These are phyloP conservation scores for Hamigera avellanea DNA, from an alignment of 495 filamentous ascomycete species.

Conservation along the genomic window DNA sequence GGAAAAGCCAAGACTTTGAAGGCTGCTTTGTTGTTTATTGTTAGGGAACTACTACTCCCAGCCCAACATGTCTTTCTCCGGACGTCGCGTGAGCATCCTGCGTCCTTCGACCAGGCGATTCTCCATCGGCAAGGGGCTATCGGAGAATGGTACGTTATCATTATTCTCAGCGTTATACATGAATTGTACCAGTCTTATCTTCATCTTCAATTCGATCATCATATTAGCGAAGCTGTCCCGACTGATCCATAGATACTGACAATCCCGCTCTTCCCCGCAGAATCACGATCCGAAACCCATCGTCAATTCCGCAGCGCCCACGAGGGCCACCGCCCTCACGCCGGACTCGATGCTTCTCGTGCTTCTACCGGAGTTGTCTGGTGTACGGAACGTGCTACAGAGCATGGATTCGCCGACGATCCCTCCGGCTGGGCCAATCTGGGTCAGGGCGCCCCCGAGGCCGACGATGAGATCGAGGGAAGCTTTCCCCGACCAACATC, in stretches of 20 bases:
- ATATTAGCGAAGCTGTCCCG: too few species aligned
- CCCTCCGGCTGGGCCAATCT: slow-evolving; percentile 84
- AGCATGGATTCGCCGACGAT: slow-evolving; percentile 72
- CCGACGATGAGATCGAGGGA: slow-evolving; percentile 83
- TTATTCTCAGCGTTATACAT: not conserved
- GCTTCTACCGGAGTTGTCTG: slow-evolving; percentile 77
- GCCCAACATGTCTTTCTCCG: slow-evolving; percentile 42
- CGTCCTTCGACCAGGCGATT: slow-evolving; percentile 26
- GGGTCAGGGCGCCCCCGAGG: slow-evolving; percentile 90
- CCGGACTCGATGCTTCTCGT: slow-evolving; percentile 75
- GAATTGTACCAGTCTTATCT: too few species aligned
- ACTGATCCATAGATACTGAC: slow-evolving; percentile 5
- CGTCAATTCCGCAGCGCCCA: slow-evolving; percentile 76
- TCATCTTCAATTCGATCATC: too few species aligned
- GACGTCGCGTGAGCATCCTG: slow-evolving; percentile 35
- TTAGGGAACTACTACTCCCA: too few species aligned
- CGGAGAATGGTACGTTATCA: slow-evolving; percentile 28
- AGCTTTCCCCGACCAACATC: slow-evolving; percentile 78
- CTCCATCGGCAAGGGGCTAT: slow-evolving; percentile 28
- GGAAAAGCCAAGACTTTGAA: too few species aligned
- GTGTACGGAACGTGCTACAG: slow-evolving; percentile 72
- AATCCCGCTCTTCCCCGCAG: slow-evolving; percentile 17
- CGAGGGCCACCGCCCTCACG: slow-evolving; percentile 80
- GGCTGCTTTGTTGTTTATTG: slow-evolving; percentile 2
- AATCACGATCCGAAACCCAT: slow-evolving; percentile 70